Base-by-base conservation (phyloP, 306 rosid genomes). In the cucumber (Cucumis sativus) region DNA sequence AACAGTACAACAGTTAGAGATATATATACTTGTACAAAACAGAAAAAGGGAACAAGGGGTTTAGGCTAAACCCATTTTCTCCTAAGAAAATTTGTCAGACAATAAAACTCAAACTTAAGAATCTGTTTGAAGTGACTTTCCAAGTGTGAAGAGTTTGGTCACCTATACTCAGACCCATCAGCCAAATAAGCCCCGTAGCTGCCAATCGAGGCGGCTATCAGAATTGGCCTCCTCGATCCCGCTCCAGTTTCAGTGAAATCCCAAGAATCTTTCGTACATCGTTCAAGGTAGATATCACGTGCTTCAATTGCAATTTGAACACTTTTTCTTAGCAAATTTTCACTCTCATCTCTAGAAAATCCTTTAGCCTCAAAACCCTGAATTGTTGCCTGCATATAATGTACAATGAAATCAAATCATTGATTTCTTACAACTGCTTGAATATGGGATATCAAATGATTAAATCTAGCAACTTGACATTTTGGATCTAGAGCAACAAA, bases 311-410 rank as follows among this genome's bases (percentile, higher is more conserved):
- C 98, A 62, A 92, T 83, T 78, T 92, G 87, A 16, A 95, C 97
- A 66, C 98, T 89, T 85, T 82, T 92, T 83, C 91, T 82, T 2
- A 95, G 88, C 78, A 95, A 52, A 13, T 39, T 68, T 86, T 86
- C 88, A 40, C 88, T 86, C 83, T 95, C 93, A 80, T 85, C 97
- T 57, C 69, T 85, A 4, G 96, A 82, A 67, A 87, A 83, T 1
- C 98, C 98, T 74, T 89, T 88, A 47, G 95, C 97, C 82, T 88
- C 97, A 81, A 95, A 95, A 6, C 97, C 97, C 49, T 90, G 97
- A 77, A 95, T 56, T 18, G 98, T 95, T 7, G 97, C 98, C 98
- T 95, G 84, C 77, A 74, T 10, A 55, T 35, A 70, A 45, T 47
- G 66, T 10, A 56, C 60, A 51, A 51, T 51, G 61, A 51, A 72